Evolutionary conservation across 768 basidiomycete species (phyloP).

Genomic region (Phlegmacium glaucopus): DNA sequence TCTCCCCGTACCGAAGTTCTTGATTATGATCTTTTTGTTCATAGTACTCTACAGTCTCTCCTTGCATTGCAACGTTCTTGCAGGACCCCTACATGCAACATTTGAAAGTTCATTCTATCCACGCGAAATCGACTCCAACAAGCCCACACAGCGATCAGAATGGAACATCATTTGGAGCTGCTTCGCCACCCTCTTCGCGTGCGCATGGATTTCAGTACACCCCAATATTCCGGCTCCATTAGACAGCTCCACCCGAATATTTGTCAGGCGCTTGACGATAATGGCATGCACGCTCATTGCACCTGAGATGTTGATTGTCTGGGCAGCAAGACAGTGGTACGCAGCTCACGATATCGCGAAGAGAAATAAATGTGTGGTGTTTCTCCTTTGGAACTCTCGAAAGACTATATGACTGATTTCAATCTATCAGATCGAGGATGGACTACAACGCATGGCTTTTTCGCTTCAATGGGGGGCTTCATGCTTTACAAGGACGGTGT

Average conservation of each 20-base stretch:
- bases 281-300: too few species aligned
- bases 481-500: not conserved
- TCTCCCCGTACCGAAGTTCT: too few species aligned
- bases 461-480: conserved; percentile 6
- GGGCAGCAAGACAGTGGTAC: conserved; percentile 9
- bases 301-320: too few species aligned
- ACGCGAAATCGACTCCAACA: too few species aligned
- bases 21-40: too few species aligned
- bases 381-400: not conserved
- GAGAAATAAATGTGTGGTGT: not conserved
- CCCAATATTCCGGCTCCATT: conserved; percentile 15
- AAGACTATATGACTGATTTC: not conserved
- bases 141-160: conserved; percentile 3
- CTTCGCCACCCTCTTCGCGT: conserved; percentile 17
- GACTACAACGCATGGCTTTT: conserved; percentile 12
- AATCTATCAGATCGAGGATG: conserved; percentile 2
- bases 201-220: conserved; percentile 20
- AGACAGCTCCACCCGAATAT: too few species aligned
- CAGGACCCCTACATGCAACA: too few species aligned
- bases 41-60: too few species aligned
- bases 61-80: too few species aligned
- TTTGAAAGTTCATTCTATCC: too few species aligned
- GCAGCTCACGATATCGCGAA: conserved; percentile 2
- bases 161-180: conserved; percentile 18
- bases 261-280: too few species aligned